These are phyloP conservation scores for Monilinia laxa DNA, from an alignment of 2,329 filamentous ascomycete species.

Conservation along the genomic window DNA sequence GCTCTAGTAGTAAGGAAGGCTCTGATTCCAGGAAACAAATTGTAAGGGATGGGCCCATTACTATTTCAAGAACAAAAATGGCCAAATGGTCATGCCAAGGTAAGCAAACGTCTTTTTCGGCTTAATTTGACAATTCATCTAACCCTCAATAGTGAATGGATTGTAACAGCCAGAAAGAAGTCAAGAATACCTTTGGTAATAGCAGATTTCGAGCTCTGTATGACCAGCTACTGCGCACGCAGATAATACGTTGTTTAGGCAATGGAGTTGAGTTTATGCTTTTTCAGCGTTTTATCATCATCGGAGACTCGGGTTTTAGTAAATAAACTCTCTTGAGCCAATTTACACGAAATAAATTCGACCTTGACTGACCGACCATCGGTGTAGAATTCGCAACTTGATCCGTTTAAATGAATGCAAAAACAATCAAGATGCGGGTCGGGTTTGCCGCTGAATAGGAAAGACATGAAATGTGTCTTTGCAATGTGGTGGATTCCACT, in stretches of 20 bases:
- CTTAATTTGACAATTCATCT: background rate
- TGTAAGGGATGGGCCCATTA: background rate
- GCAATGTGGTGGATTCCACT: too few species aligned
- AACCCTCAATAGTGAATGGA: background rate
- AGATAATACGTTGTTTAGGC: too few species aligned
- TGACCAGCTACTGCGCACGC: too few species aligned
- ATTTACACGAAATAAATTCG: slow-evolving; percentile 99
- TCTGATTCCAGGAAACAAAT: too few species aligned
- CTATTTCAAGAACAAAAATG: background rate
- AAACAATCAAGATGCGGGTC: slow-evolving; percentile 99
- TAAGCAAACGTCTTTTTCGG: background rate
- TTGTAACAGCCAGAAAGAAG: background rate
- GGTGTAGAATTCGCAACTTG: slow-evolving; percentile 98
- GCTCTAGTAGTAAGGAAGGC: too few species aligned
- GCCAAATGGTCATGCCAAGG: background rate
- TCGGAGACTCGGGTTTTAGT: slow-evolving; percentile 98
- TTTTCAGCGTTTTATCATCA: slow-evolving; percentile 42
- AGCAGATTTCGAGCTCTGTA: background rate
- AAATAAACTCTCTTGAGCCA: slow-evolving; percentile 99
- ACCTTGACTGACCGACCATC: slow-evolving; percentile 99
- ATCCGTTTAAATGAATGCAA: slow-evolving; percentile 97
- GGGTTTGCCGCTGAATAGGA: slow-evolving; percentile 99
- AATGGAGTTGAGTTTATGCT: too few species aligned
- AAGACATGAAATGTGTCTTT: slow-evolving; percentile 59
- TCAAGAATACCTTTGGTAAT: background rate